Percentiles rank a stretch among this genome's conserved stretches.
phyloP scores from a whole-genome alignment of 2,329 filamentous ascomycete species.

The Pseudocercospora pini-densiflorae region DNA sequence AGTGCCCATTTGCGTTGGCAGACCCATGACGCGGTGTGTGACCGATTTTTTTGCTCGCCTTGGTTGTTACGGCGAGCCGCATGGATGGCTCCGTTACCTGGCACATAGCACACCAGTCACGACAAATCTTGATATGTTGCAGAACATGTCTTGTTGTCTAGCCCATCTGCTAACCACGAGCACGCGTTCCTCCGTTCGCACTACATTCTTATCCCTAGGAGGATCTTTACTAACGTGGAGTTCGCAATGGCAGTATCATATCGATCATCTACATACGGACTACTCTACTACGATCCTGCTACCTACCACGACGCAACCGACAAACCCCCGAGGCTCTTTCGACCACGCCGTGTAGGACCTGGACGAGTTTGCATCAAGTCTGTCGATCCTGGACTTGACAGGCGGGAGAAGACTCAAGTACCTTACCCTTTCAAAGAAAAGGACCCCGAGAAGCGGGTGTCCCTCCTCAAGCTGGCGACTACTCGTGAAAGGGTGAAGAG shows the following conservation, averaged over 20 bases:
- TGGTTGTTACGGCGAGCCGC: constrained; percentile 26
- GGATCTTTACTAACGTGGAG: constrained; percentile 20
- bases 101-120: constrained; percentile 16
- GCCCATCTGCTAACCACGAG: constrained; percentile 13
- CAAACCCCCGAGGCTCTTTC: constrained; percentile 46
- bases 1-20: constrained; percentile 23
- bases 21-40: constrained; percentile 28
- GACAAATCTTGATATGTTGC: constrained; percentile 17
- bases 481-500: constrained; percentile 55
- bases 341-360: constrained; percentile 58
- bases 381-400: constrained; percentile 51
- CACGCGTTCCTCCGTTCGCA: constrained; percentile 12
- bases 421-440: constrained; percentile 20
- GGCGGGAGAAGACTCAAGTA: constrained; percentile 26
- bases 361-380: constrained; percentile 63
- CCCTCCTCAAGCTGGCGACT: constrained; percentile 55
- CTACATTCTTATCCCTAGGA: constrained; percentile 8
- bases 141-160: constrained; percentile 18
- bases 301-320: constrained; percentile 26
- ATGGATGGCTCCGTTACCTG: constrained; percentile 27
- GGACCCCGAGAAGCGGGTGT: constrained; percentile 25
- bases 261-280: constrained; percentile 31
- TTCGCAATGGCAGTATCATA: constrained; percentile 31
- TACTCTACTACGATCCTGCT: constrained; percentile 32
- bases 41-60: constrained; percentile 23